These are phyloP conservation scores for Gastrodia elata DNA, from an alignment of 106 monocot genomes.

Conservation along the genomic window DNA sequence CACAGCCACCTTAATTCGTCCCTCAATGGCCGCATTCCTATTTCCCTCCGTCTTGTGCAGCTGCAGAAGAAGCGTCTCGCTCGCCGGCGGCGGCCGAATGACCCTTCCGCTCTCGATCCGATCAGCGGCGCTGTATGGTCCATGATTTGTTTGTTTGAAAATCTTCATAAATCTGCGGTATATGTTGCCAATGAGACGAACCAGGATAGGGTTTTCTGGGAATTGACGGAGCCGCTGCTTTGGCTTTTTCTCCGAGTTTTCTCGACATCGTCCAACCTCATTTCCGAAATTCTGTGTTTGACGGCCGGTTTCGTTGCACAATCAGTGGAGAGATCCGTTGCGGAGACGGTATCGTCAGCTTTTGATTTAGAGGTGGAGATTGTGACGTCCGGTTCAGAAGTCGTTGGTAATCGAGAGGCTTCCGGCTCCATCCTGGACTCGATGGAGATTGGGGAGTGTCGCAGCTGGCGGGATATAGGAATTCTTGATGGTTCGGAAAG, in stretches of 20 bases:
- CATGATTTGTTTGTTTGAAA: constrained; percentile 25
- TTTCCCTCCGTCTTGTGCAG: constrained; percentile 44
- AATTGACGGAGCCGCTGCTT: constrained; percentile 20
- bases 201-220: constrained; percentile 11
- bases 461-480: constrained; percentile 28
- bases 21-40: constrained; percentile 19
- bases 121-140: constrained; percentile 26
- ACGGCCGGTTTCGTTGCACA: constrained; percentile 21
- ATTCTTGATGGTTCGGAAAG: constrained; percentile 4
- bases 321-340: constrained; percentile 9
- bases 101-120: constrained; percentile 4
- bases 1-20: neutral
- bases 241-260: constrained; percentile 48
- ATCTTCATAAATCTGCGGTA: constrained; percentile 26
- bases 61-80: constrained; percentile 27
- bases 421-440: neutral
- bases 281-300: constrained; percentile 20
- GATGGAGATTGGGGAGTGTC: constrained; percentile 4
- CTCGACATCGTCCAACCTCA: constrained; percentile 38
- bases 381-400: neutral
- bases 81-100: neutral
- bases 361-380: constrained; percentile 1
- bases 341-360: neutral
- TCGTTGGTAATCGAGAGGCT: neutral
- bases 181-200: neutral